Percentiles rank a stretch among this genome's conserved stretches.
These are phyloP conservation scores for Talaromyces adpressus DNA, from an alignment of 495 filamentous ascomycete genomes.

Conservation along the genomic window DNA sequence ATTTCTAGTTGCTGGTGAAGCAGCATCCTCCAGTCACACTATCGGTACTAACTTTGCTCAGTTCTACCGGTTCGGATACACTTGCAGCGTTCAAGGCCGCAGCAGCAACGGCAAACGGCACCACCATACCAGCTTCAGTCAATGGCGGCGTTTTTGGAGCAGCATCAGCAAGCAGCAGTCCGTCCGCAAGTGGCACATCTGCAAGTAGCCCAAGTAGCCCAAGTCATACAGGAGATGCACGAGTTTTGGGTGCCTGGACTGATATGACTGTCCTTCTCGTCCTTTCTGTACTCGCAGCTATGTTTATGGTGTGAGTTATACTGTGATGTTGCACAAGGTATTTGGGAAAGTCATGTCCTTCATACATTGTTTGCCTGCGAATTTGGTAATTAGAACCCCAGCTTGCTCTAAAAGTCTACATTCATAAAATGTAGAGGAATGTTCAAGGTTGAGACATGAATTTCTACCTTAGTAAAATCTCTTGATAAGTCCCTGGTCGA, in stretches of 20 bases:
- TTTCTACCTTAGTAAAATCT: neutral
- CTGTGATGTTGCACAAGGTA: neutral
- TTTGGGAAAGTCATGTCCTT: neutral
- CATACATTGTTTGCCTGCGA: neutral
- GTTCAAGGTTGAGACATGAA: neutral
- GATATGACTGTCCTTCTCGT: neutral
- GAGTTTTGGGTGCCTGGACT: neutral
- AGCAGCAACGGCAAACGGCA: conserved; percentile 28
- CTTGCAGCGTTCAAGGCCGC: conserved; percentile 40
- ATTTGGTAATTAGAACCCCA: too few relatives aligned
- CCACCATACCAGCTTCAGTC: neutral
- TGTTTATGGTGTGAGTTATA: neutral
- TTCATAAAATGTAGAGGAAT: neutral
- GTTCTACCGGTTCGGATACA: conserved; percentile 41
- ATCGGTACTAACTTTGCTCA: conserved; percentile 7
- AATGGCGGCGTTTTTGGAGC: conserved; percentile 5
- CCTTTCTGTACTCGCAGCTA: neutral
- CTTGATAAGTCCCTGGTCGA: neutral
- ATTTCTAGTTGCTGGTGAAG: conserved; percentile 8
- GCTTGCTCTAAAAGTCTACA: neutral
- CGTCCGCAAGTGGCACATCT: neutral
- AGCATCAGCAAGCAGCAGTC: neutral
- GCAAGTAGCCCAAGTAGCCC: conserved; percentile 5
- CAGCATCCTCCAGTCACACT: too few relatives aligned
- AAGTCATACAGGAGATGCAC: conserved; percentile 1